Base-by-base conservation (phyloP, 164 flowering plant species). In the Aristolochia contorta region DNA sequence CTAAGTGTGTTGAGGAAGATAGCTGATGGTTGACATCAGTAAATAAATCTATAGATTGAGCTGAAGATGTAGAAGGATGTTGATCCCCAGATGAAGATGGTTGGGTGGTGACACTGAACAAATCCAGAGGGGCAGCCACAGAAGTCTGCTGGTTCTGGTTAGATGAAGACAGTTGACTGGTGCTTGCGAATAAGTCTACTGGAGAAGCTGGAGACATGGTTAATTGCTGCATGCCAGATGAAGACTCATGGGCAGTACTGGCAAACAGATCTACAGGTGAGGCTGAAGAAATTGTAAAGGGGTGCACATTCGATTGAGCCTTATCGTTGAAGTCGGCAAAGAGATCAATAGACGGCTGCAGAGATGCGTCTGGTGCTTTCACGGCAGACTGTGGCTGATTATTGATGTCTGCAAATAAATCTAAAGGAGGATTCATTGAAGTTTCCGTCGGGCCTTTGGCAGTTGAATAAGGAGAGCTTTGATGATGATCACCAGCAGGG, bases 1-100 rank as follows among this genome's bases (percentile, higher is more conserved):
- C 72, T 43, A 69, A 65, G 46, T 54, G 18, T 52, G 62, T 62
- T 58, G 74, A 48, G 61, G 45, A 60, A 1, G 74, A 37, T 8
- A 56, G 76, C 69, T 75, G 79, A 57, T 71, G 75, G 30, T 61
- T 49, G 59, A 60, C 33, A 19, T 65, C 79, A 54, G 75, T 57
- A 69, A 83, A 83, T 32, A 78, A 68, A 55, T 80, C 80, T n/a
- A 77, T 25, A 55, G 80, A 45, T 56, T 80, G 56, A 61, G 54
- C 64, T 30, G 69, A 49, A 56, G 70, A 60, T 54, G 57, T 46
- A n/a, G 65, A 19, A 37, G 43, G 43, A 10, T 37, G 10, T 37
- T 37, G 43, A 7, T 37, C 43, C 43, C 43, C 43, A 37, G 75
- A 48, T 61, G 45, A 60, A 2, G 75, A 45, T 8, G 57, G 76